phyloP scores from a whole-genome alignment of 2,329 filamentous ascomycete species.

The Claviceps cyperi region DNA sequence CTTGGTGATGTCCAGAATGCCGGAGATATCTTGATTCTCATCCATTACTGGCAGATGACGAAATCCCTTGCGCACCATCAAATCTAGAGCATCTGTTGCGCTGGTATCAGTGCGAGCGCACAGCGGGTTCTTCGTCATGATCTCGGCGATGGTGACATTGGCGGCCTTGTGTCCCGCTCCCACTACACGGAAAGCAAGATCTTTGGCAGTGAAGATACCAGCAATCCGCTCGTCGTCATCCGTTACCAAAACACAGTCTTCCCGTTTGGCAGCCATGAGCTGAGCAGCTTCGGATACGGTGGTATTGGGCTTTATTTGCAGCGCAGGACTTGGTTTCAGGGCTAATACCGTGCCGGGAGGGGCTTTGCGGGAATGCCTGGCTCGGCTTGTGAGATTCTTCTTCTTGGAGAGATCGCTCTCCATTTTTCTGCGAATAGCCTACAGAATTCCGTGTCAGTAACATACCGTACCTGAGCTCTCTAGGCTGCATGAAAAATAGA shows the following conservation, averaged over 20 bases:
- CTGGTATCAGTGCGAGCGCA: slow-evolving; percentile 96
- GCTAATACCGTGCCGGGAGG: slow-evolving; percentile 92
- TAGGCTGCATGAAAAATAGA: neutral
- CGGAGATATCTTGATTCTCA: slow-evolving; percentile 97
- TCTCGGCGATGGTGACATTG: slow-evolving; percentile 87
- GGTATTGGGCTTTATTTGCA: slow-evolving; percentile 92
- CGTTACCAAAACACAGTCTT: slow-evolving; percentile 94
- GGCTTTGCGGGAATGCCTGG: slow-evolving; percentile 79
- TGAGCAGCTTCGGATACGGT: slow-evolving; percentile 94
- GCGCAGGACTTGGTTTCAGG: slow-evolving; percentile 83
- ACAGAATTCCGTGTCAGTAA: slow-evolving; percentile 7
- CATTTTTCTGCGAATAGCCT: slow-evolving; percentile 95
- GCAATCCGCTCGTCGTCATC: slow-evolving; percentile 97
- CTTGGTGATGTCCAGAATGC: slow-evolving; percentile 96
- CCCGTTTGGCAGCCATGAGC: slow-evolving; percentile 95
- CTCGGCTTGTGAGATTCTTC: slow-evolving; percentile 64
- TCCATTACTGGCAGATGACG: slow-evolving; percentile 98
- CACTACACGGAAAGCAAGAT: slow-evolving; percentile 92
- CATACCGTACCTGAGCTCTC: neutral
- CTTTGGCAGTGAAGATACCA: slow-evolving; percentile 97
- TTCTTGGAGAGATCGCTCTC: slow-evolving; percentile 98
- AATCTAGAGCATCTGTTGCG: slow-evolving; percentile 88
- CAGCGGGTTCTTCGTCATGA: slow-evolving; percentile 99
- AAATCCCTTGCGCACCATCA: slow-evolving; percentile 98
- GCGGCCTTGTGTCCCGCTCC: slow-evolving; percentile 78